Evolutionary conservation across 2,329 filamentous ascomycete species (phyloP), one percentile per base, ranked within the genome.

Genomic region (Alternaria novae-zelandiae): DNA sequence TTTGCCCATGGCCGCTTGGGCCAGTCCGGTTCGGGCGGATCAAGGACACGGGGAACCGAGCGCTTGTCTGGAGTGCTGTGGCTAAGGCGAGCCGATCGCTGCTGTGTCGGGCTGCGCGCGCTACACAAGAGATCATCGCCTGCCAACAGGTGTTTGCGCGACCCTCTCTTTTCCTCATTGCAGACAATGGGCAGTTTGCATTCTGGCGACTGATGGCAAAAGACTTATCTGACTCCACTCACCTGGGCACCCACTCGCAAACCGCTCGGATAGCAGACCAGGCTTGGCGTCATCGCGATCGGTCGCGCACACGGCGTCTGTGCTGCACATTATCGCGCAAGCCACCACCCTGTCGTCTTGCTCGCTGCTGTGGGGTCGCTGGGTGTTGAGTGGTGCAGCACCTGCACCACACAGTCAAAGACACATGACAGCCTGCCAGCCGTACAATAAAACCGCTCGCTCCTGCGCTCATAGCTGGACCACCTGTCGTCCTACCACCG

Each of bases 271-370:
- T 61, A 57, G 58, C 63, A 61, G 67, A 46, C 63, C 62, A 32
- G 32, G 49, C 70, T 74, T 75, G 74, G 71, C 73, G 57, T 60
- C 61, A 78, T 76, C 74, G 65, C 68, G 67, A 78, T 77, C 73
- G 63, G 60, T 65, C 65, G 70, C 61, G 66, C 59, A 61, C 65
- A 64, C 54, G 60, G 57, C 61, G 68, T 67, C 68, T 65, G 67
- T 75, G 74, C 70, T 70, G 63, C 64, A 55, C 51, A 67, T 64
- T 59, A 36, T 64, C 53, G 55, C 59, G 61, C 65, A 69, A 67
- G 66, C 69, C 67, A 71, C 67, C 65, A 69, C 68, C 64, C 67
- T 64, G 57, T 47, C 58, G 58, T 50, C 62, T 60, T 63, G 69
- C 70, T 68, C 49, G 61, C 64, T 64, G 60, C 54, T 60, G 71